Evolutionary conservation across 805 yeast species (phyloP).

Genomic region (Komagataella kurtzmanii): DNA sequence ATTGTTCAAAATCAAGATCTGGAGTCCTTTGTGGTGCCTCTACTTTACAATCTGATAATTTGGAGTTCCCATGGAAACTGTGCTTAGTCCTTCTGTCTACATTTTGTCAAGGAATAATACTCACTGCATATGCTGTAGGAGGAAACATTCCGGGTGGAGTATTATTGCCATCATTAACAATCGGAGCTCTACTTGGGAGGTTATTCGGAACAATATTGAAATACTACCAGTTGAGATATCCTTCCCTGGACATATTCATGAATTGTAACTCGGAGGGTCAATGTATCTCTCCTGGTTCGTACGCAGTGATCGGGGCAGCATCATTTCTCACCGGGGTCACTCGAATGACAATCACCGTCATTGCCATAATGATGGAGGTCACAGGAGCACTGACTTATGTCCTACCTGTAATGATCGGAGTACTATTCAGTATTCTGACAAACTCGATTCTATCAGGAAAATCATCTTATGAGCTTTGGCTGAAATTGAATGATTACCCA

Average conservation of each 20-base stretch:
- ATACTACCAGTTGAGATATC: slow-evolving; percentile 25
- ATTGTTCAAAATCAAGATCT: slow-evolving; percentile 26
- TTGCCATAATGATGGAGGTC: slow-evolving; percentile 68
- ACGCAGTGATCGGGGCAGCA: slow-evolving; percentile 83
- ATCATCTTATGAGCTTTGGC: slow-evolving; percentile 57
- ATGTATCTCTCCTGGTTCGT: slow-evolving; percentile 76
- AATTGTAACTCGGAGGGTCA: slow-evolving; percentile 25
- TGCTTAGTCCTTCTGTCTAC: slow-evolving; percentile 13
- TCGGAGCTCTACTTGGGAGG: slow-evolving; percentile 51
- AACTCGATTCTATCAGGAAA: slow-evolving; percentile 45
- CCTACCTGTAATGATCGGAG: slow-evolving; percentile 76
- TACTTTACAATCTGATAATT: not conserved
- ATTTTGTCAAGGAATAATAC: slow-evolving; percentile 35
- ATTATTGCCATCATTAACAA: slow-evolving; percentile 45
- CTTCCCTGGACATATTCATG: slow-evolving; percentile 21
- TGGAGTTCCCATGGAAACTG: not conserved
- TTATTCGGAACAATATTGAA: slow-evolving; percentile 39
- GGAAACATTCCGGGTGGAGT: slow-evolving; percentile 57
- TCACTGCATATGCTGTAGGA: slow-evolving; percentile 63
- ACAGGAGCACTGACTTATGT: slow-evolving; percentile 82
- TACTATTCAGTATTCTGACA: slow-evolving; percentile 60
- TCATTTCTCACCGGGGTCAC: slow-evolving; percentile 73
- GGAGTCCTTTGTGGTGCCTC: not conserved
- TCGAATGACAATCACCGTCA: slow-evolving; percentile 66
- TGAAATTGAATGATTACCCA: slow-evolving; percentile 24